Percentiles rank a stretch among this genome's conserved stretches.
Evolutionary conservation across 2,329 filamentous ascomycete genomes (phyloP).

Genomic region (Alternaria triticina): DNA sequence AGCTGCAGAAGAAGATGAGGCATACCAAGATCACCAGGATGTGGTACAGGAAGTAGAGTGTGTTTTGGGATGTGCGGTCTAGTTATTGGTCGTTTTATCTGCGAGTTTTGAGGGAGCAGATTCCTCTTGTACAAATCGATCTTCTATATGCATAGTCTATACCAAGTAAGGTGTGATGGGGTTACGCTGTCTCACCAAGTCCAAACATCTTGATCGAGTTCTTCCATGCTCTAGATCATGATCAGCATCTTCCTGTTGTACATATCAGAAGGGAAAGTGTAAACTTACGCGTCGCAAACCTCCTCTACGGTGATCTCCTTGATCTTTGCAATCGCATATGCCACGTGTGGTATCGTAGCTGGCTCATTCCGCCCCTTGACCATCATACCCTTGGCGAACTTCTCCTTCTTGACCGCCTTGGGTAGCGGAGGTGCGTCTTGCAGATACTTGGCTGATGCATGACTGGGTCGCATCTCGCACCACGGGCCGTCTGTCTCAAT

Average conservation of each 20-base stretch:
- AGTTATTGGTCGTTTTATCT: constrained; percentile 25
- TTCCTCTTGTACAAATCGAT: constrained; percentile 18
- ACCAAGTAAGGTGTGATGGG: background rate
- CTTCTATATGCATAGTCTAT: constrained; percentile 16
- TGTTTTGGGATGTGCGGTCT: constrained; percentile 13
- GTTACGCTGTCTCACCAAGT: constrained; percentile 36
- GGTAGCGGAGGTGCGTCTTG: constrained; percentile 73
- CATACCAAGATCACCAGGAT: constrained; percentile 62
- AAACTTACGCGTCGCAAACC: constrained; percentile 76
- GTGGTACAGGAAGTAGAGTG: constrained; percentile 62
- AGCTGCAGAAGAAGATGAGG: constrained; percentile 80
- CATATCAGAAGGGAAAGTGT: background rate
- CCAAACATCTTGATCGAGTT: constrained; percentile 51
- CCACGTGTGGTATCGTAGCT: constrained; percentile 83
- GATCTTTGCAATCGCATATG: constrained; percentile 84
- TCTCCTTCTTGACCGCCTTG: constrained; percentile 94
- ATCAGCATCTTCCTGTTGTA: background rate
- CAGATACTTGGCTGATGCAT: constrained; percentile 80
- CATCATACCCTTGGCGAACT: constrained; percentile 85
- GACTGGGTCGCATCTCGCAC: constrained; percentile 89
- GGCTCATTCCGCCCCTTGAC: constrained; percentile 96
- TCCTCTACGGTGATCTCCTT: constrained; percentile 81
- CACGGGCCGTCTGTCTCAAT: constrained; percentile 97
- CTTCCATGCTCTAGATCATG: constrained; percentile 40
- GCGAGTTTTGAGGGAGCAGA: constrained; percentile 22